phyloP scores from a whole-genome alignment of 1,284 basidiomycete species.

The Malassezia arunalokei region DNA sequence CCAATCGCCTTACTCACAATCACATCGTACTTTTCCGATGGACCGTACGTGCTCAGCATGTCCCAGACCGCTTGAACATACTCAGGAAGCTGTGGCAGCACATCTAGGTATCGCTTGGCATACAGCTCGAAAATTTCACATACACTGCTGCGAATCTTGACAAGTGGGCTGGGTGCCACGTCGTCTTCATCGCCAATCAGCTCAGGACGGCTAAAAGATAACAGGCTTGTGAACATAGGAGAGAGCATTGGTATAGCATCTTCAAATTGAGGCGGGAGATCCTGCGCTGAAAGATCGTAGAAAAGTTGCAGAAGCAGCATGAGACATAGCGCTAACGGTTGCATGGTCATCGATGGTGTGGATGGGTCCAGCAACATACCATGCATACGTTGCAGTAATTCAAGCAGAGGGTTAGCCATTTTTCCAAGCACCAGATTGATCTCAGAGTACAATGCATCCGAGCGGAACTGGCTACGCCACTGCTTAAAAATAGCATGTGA shows the following conservation, averaged over 20 bases:
- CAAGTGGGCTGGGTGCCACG: constrained; percentile 63
- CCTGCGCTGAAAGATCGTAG: constrained; percentile 87
- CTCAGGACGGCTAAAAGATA: constrained; percentile 32
- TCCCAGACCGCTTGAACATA: constrained; percentile 88
- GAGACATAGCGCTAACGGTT: constrained; percentile 44
- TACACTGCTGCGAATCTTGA: constrained; percentile 75
- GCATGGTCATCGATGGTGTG: constrained; percentile 37
- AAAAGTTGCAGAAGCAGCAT: constrained; percentile 71
- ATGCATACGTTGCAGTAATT: constrained; percentile 46
- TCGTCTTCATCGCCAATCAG: constrained; percentile 57
- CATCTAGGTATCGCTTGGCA: constrained; percentile 80
- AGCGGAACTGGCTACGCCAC: constrained; percentile 82
- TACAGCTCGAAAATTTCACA: constrained; percentile 89
- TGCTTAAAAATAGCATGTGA: constrained; percentile 88
- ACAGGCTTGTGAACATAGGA: constrained; percentile 29
- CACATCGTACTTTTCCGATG: constrained; percentile 64
- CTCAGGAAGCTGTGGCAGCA: constrained; percentile 63
- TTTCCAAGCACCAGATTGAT: constrained; percentile 82
- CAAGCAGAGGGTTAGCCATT: constrained; percentile 72
- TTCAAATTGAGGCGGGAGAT: constrained; percentile 86
- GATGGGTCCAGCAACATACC: constrained; percentile 43
- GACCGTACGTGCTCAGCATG: constrained; percentile 64
- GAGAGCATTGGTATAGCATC: constrained; percentile 57
- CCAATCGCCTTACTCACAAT: constrained; percentile 83
- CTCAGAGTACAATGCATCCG: constrained; percentile 71